A percentile compares a stretch with the other conserved stretches of the same genome.
Conservation (phyloP, 805 yeast species). For the Ascoidea asiatica region DNA sequence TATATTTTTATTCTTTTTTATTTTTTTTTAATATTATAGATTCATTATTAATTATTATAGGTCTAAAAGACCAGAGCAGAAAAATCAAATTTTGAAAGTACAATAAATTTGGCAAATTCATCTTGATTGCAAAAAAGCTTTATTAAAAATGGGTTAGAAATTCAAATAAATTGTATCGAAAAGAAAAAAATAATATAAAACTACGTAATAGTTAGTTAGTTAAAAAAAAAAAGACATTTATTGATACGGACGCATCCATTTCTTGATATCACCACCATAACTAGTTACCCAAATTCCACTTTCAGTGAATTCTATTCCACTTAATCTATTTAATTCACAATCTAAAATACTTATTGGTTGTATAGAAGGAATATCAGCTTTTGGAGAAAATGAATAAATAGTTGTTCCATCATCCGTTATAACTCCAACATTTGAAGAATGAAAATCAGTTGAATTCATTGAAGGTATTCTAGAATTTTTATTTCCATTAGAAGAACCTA, state of each 20-base stretch:
- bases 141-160: no score
- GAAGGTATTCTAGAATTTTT: not conserved
- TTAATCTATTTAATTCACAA: conserved; percentile 19
- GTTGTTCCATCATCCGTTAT: conserved; percentile 4
- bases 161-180: no score
- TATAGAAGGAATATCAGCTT: conserved; percentile 17
- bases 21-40: no score
- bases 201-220: no score
- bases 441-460: not conserved
- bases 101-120: no score
- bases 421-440: not conserved
- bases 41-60: no score
- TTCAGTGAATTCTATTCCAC: conserved; percentile 18
- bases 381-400: conserved; percentile 16
- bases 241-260: conserved; percentile 22
- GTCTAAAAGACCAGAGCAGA: no score
- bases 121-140: no score
- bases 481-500: not conserved
- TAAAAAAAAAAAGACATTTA: no score
- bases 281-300: conserved; percentile 23
- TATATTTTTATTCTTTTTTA: no score
- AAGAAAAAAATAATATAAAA: no score
- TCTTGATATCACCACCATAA: conserved; percentile 22
- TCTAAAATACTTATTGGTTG: conserved; percentile 21
- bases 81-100: no score